These are phyloP conservation scores for Flaveria linearis DNA, from an alignment of 129 eudicot genomes.

Conservation along the genomic window DNA sequence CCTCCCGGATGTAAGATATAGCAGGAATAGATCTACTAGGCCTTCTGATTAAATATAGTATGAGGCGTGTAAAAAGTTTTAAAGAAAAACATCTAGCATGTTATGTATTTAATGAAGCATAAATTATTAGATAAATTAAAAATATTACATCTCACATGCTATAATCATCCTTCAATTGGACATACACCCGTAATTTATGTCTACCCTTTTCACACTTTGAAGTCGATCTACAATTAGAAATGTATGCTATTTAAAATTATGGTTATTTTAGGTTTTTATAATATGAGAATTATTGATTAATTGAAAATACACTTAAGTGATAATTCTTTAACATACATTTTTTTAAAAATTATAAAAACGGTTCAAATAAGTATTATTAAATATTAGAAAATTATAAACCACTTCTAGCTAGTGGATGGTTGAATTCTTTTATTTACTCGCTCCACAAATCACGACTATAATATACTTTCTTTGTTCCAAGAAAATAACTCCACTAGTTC, in stretches of 20 bases:
- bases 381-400: too few relatives aligned
- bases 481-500: too few relatives aligned
- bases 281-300: background rate
- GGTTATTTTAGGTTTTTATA: background rate
- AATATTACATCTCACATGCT: background rate
- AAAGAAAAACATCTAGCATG: background rate
- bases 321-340: background rate
- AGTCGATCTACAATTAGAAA: background rate
- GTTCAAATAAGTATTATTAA: background rate
- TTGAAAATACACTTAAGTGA: background rate
- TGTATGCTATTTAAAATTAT: background rate
- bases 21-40: too few relatives aligned
- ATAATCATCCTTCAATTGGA: conserved; percentile 2
- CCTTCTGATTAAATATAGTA: background rate
- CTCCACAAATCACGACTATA: too few relatives aligned
- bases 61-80: background rate
- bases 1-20: too few relatives aligned
- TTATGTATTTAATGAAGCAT: background rate
- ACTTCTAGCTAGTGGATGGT: too few relatives aligned
- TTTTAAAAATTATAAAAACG: too few relatives aligned
- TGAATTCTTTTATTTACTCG: too few relatives aligned
- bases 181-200: conserved; percentile 9
- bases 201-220: background rate
- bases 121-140: background rate
- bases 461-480: too few relatives aligned